phyloP scores from a whole-genome alignment of 2,329 filamentous ascomycete genomes.

The Ascochyta fabae region DNA sequence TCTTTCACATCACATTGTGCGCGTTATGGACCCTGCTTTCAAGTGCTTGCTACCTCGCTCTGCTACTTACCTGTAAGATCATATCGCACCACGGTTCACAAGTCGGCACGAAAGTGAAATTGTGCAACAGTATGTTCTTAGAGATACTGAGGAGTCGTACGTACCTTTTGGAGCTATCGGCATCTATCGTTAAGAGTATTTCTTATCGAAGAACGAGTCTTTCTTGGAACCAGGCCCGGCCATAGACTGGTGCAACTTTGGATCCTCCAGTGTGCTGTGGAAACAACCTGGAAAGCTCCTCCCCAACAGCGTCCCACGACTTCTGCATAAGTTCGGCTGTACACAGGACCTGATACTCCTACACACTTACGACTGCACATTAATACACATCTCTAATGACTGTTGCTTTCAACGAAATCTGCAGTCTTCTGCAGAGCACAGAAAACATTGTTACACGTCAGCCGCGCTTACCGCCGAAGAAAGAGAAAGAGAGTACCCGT shows the following conservation, averaged over 20 bases:
- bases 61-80: neutral
- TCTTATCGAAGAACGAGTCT: neutral
- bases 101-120: too few species aligned
- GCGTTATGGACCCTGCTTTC: neutral
- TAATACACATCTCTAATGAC: conserved; percentile 58
- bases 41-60: neutral
- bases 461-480: conserved; percentile 47
- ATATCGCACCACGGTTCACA: neutral
- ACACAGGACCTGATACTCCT: neutral
- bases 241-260: neutral
- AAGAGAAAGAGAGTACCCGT: conserved; percentile 34
- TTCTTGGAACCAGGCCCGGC: neutral
- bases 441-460: conserved; percentile 58
- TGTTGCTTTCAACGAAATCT: conserved; percentile 72
- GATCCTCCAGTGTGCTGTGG: neutral
- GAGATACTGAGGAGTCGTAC: neutral
- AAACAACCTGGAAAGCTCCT: neutral
- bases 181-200: neutral
- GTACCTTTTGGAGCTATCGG: neutral
- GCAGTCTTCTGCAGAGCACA: conserved; percentile 74
- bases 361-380: neutral
- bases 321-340: neutral
- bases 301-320: neutral
- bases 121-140: neutral
- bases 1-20: conserved; percentile 7